These are phyloP conservation scores for Gigaspora rosea DNA, from an alignment of 192 early-diverging fungal genomes.

Conservation along the genomic window DNA sequence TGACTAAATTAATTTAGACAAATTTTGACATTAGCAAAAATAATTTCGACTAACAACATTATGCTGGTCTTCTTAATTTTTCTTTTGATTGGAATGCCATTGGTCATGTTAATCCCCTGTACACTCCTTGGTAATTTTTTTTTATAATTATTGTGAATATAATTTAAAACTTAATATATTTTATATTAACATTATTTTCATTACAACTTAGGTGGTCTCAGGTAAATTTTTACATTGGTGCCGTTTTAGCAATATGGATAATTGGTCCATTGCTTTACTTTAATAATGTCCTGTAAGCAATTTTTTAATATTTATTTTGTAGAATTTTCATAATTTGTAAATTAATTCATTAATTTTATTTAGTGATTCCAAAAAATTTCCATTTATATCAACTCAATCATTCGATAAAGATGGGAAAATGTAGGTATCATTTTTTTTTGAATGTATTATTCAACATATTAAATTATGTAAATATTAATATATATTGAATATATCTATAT, in stretches of 20 bases:
- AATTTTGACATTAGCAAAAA: too few species aligned
- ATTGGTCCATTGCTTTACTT: not conserved
- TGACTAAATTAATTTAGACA: too few species aligned
- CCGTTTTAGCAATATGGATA: slow-evolving; percentile 45
- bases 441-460: too few species aligned
- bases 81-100: slow-evolving; percentile 77
- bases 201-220: slow-evolving; percentile 50
- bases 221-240: slow-evolving; percentile 65
- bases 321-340: not conserved
- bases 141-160: slow-evolving; percentile 7
- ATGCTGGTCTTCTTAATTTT: slow-evolving; percentile 69
- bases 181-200: not conserved
- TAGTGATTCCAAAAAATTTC: slow-evolving; percentile 10
- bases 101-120: slow-evolving; percentile 50
- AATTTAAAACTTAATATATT: too few species aligned
- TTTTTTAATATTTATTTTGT: not conserved
- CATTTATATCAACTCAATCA: not conserved
- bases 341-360: not conserved
- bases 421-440: too few species aligned
- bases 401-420: not conserved
- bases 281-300: slow-evolving; percentile 7
- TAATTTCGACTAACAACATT: too few species aligned
- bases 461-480: too few species aligned
- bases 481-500: too few species aligned
- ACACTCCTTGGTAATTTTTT: slow-evolving; percentile 68